Percentiles rank a stretch among this genome's conserved stretches.
Conservation (phyloP, 2,329 filamentous ascomycete species). For the Penicillium sp. region DNA sequence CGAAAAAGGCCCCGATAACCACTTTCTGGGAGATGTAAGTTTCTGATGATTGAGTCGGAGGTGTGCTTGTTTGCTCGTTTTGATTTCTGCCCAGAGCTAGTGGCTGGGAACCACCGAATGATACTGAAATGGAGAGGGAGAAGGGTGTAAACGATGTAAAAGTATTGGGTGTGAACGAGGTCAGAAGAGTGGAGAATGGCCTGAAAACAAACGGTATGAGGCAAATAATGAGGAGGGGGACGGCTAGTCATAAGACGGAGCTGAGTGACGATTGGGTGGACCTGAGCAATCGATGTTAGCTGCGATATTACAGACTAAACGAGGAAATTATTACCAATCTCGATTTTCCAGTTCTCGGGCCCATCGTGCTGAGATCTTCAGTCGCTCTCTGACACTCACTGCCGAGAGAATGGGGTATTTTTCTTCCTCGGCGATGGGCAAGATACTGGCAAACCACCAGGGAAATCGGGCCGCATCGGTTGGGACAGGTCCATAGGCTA, state of each 20-base stretch:
- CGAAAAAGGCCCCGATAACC: constrained; percentile 38
- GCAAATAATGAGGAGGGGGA: constrained; percentile 42
- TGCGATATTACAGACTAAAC: constrained; percentile 18
- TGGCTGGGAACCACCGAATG: constrained; percentile 31
- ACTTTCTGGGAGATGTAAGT: constrained; percentile 39
- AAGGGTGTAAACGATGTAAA: constrained; percentile 41
- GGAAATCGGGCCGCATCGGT: constrained; percentile 76
- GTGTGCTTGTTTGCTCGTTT: neutral
- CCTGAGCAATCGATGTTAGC: constrained; percentile 24
- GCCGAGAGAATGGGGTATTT: constrained; percentile 77
- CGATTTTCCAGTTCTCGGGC: constrained; percentile 71
- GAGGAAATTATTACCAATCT: constrained; percentile 61
- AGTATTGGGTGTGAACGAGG: constrained; percentile 31
- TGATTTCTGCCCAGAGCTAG: constrained; percentile 11
- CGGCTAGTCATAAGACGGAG: constrained; percentile 51
- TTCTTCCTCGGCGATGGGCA: constrained; percentile 75
- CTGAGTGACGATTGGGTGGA: constrained; percentile 39
- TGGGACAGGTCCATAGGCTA: constrained; percentile 77
- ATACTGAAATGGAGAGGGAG: constrained; percentile 43
- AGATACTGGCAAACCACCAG: constrained; percentile 85
- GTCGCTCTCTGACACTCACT: constrained; percentile 74
- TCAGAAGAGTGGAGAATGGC: constrained; percentile 26
- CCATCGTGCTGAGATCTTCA: constrained; percentile 84
- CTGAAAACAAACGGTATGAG: constrained; percentile 35
- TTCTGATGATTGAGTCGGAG: constrained; percentile 16